phyloP scores from a whole-genome alignment of 306 rosid species.

The Inga leiocalycina region DNA sequence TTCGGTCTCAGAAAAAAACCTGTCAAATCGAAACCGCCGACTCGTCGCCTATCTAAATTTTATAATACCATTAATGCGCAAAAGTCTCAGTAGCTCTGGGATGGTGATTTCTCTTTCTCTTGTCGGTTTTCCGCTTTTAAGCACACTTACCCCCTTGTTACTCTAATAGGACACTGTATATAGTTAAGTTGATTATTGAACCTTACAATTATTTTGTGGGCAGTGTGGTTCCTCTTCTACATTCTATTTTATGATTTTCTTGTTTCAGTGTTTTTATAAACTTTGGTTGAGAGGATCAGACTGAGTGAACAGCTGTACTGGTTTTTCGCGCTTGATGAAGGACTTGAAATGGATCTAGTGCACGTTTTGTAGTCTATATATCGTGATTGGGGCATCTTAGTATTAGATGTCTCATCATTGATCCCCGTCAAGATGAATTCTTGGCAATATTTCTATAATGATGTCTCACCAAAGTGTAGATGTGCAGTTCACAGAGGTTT shows the following conservation, averaged over 20 bases:
- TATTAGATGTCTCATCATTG: neutral
- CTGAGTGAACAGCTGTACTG: neutral
- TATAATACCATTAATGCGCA: constrained; percentile 53
- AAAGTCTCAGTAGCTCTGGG: constrained; percentile 43
- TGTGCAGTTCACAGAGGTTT: neutral
- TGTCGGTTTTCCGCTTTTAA: neutral
- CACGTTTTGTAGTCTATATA: neutral
- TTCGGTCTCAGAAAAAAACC: constrained; percentile 75
- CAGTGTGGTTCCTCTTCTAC: neutral
- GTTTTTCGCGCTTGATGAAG: too few relatives aligned
- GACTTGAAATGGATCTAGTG: neutral
- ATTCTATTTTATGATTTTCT: neutral
- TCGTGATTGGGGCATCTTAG: neutral
- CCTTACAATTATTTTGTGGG: neutral
- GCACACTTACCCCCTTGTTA: neutral
- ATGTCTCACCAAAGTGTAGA: neutral
- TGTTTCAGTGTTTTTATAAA: neutral
- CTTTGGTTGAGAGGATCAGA: neutral
- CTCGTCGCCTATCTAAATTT: constrained; percentile 68
- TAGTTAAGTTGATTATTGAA: neutral
- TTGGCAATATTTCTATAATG: neutral
- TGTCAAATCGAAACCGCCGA: constrained; percentile 54
- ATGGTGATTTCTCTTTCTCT: constrained; percentile 38
- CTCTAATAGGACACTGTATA: neutral
- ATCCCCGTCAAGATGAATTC: neutral